Evolutionary conservation across 352 stramenopile genomes (phyloP).

Genomic region (Pythium vanterpoolii): DNA sequence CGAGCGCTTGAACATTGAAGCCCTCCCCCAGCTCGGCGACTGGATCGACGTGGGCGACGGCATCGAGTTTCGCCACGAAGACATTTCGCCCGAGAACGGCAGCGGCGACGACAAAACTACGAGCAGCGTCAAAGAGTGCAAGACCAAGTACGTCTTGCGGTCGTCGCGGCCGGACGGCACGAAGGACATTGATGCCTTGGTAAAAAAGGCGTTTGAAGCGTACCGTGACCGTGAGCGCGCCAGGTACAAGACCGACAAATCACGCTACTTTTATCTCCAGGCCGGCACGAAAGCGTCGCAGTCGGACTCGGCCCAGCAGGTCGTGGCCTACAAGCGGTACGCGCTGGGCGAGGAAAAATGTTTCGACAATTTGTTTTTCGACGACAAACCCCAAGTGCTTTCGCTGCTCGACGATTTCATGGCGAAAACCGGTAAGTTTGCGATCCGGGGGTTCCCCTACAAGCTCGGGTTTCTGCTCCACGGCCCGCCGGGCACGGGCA

Average conservation of each 20-base stretch:
- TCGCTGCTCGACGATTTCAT: slow-evolving; percentile 60
- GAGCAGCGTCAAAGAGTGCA: slow-evolving; percentile 22
- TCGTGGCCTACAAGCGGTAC: slow-evolving; percentile 29
- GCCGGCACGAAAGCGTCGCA: slow-evolving; percentile 12
- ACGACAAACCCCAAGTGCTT: slow-evolving; percentile 61
- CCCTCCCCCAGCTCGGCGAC: slow-evolving; percentile 19
- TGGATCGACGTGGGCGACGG: slow-evolving; percentile 24
- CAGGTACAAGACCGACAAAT: slow-evolving; percentile 33
- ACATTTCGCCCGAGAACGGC: slow-evolving; percentile 7
- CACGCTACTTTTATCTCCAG: slow-evolving; percentile 45
- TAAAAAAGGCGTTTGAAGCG: slow-evolving; percentile 29
- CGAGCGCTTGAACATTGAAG: slow-evolving; percentile 37
- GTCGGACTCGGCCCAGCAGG: slow-evolving; percentile 10
- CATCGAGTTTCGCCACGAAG: slow-evolving; percentile 34
- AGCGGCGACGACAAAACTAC: slow-evolving; percentile 8
- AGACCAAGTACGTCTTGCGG: slow-evolving; percentile 24
- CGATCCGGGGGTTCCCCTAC: slow-evolving; percentile 80
- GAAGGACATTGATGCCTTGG: slow-evolving; percentile 32
- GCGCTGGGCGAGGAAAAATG: slow-evolving; percentile 56
- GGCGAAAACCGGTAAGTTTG: slow-evolving; percentile 63
- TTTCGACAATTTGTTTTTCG: slow-evolving; percentile 81
- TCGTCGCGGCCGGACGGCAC: slow-evolving; percentile 23
- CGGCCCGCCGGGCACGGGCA: slow-evolving; percentile 77
- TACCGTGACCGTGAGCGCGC: slow-evolving; percentile 27
- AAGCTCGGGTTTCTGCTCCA: slow-evolving; percentile 83